phyloP scores from a whole-genome alignment of 176 grass and related monocot genomes.

The Panicum miliaceum region DNA sequence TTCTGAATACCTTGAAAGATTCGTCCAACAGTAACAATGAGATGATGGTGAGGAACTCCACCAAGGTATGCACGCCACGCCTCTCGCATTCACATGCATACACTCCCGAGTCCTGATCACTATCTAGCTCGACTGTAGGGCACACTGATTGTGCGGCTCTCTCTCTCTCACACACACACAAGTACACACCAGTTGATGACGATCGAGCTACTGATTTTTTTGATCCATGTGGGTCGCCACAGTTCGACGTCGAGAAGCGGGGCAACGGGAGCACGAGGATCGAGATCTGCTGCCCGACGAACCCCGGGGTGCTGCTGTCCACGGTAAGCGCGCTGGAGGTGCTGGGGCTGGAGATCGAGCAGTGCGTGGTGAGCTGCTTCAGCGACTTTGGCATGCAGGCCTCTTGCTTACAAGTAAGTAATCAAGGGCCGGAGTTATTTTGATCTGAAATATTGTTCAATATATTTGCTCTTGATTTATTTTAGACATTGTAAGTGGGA shows the following conservation, averaged over 20 bases:
- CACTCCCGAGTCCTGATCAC: background rate
- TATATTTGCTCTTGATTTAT: background rate
- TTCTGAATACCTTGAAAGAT: conserved; percentile 50
- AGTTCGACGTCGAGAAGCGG: conserved; percentile 79
- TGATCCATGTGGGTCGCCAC: background rate
- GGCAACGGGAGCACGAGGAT: conserved; percentile 57
- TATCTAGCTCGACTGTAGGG: background rate
- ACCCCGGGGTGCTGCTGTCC: conserved; percentile 66
- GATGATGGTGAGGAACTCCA: conserved; percentile 67
- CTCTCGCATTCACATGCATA: background rate
- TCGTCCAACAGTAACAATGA: conserved; percentile 42
- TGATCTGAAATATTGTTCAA: background rate
- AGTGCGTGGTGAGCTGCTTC: conserved; percentile 85
- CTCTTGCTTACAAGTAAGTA: conserved; percentile 67
- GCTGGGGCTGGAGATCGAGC: conserved; percentile 73
- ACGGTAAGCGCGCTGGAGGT: conserved; percentile 61
- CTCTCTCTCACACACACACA: background rate
- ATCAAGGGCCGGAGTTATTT: background rate
- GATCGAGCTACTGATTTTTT: conserved; percentile 3
- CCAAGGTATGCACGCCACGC: conserved; percentile 44
- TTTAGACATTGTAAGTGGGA: background rate
- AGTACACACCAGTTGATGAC: background rate
- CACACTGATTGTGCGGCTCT: background rate
- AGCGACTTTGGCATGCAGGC: conserved; percentile 81
- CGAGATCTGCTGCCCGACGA: conserved; percentile 70